phyloP scores from a whole-genome alignment of 2,329 filamentous ascomycete species.

The Berkeleyomyces rouxiae region DNA sequence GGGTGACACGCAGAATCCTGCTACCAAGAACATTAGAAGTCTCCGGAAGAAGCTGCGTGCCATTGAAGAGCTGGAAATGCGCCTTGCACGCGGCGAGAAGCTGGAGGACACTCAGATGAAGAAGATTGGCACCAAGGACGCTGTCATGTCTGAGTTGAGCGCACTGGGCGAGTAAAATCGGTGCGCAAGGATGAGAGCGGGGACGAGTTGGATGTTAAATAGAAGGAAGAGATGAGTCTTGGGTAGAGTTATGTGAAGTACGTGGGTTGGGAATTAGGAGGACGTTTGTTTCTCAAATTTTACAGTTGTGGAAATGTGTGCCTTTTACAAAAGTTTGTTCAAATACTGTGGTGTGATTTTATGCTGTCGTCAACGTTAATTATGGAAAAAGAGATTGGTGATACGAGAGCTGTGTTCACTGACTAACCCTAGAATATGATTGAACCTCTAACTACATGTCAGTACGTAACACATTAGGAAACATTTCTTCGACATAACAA shows the following conservation, averaged over 20 bases:
- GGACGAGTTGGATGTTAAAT: background rate
- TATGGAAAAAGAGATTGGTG: no score
- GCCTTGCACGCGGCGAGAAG: conserved; percentile 85
- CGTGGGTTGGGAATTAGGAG: no score
- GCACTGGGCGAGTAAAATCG: conserved; percentile 27
- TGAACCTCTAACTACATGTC: no score
- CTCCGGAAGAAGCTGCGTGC: conserved; percentile 94
- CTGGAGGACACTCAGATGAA: conserved; percentile 96
- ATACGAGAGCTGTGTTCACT: no score
- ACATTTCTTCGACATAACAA: no score
- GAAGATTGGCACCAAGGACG: conserved; percentile 82
- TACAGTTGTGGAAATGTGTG: no score
- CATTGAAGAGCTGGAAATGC: conserved; percentile 97
- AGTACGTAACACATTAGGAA: no score
- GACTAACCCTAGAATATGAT: no score
- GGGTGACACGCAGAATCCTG: conserved; percentile 42
- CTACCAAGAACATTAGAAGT: conserved; percentile 86
- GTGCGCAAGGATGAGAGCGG: background rate
- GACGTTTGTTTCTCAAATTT: no score
- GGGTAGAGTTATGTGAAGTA: background rate
- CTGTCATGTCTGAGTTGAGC: conserved; percentile 70
- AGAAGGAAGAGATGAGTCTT: background rate
- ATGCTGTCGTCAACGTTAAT: no score
- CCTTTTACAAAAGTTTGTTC: no score
- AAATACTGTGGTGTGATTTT: no score